Conservation (phyloP, 164 flowering plant species). For the Berberis vulgaris region DNA sequence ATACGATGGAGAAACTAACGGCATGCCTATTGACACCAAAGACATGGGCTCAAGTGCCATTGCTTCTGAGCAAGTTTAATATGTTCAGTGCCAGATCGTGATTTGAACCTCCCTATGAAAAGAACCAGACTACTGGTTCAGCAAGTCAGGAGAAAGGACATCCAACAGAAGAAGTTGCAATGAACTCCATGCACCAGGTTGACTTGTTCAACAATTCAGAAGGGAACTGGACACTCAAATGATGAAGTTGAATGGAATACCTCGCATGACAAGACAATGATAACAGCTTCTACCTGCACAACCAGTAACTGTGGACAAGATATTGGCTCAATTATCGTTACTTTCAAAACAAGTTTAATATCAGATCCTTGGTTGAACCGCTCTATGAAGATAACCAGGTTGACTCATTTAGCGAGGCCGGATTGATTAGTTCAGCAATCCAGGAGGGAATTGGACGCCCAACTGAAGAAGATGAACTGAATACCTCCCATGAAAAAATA, state of each 20-base stretch:
- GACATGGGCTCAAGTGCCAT: slow-evolving; percentile 2
- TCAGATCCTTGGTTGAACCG: background rate
- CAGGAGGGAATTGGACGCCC: background rate
- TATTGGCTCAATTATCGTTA: too few species aligned
- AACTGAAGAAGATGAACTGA: background rate
- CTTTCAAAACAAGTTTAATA: background rate
- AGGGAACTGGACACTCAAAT: slow-evolving; percentile 1
- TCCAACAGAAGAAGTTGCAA: background rate
- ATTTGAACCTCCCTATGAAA: slow-evolving; percentile 2
- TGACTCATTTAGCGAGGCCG: background rate
- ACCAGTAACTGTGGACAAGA: background rate
- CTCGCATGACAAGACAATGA: slow-evolving; percentile 5
- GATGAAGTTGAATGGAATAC: slow-evolving; percentile 1
- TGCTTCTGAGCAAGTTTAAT: slow-evolving; percentile 2
- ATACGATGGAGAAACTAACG: slow-evolving; percentile 8
- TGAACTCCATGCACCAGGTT: slow-evolving; percentile 1
- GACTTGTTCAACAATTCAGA: slow-evolving; percentile 16
- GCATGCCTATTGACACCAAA: background rate
- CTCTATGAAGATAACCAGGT: background rate
- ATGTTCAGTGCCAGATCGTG: background rate
- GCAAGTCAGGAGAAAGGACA: background rate
- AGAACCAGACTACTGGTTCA: background rate
- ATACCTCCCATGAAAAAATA: background rate
- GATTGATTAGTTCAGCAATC: background rate
- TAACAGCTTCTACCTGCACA: background rate